These are phyloP conservation scores for Suillus spraguei DNA, from an alignment of 768 basidiomycete species.

Conservation along the genomic window DNA sequence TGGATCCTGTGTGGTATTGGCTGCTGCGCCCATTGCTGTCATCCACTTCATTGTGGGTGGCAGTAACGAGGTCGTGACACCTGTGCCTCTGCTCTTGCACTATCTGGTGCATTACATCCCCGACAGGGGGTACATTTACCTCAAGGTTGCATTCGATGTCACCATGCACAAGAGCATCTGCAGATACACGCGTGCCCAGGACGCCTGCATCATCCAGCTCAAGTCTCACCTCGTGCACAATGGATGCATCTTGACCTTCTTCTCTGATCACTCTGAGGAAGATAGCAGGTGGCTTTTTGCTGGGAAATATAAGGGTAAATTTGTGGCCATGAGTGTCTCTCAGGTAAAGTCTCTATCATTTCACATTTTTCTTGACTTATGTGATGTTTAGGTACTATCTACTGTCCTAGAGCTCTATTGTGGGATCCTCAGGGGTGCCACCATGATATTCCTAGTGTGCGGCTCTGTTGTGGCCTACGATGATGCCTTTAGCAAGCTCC, in stretches of 20 bases:
- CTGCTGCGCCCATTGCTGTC: not conserved
- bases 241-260: not conserved
- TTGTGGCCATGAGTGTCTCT: not conserved
- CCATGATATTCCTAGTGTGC: not conserved
- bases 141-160: not conserved
- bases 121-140: too few relatives aligned
- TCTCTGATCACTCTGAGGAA: not conserved
- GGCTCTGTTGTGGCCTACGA: not conserved
- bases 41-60: not conserved
- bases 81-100: too few relatives aligned
- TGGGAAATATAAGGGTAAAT: not conserved
- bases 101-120: too few relatives aligned
- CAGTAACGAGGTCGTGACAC: too few relatives aligned
- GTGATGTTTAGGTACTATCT: not conserved
- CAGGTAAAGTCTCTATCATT: not conserved
- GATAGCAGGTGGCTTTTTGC: not conserved
- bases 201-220: fast-evolving
- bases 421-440: not conserved
- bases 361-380: not conserved
- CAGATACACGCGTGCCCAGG: not conserved
- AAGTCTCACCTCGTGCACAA: not conserved
- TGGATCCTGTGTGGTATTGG: not conserved
- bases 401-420: not conserved
- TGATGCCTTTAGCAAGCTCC: not conserved
- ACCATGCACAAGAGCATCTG: not conserved